Conservation (phyloP, 257 asterid species). For the Capsicum pubescens region DNA sequence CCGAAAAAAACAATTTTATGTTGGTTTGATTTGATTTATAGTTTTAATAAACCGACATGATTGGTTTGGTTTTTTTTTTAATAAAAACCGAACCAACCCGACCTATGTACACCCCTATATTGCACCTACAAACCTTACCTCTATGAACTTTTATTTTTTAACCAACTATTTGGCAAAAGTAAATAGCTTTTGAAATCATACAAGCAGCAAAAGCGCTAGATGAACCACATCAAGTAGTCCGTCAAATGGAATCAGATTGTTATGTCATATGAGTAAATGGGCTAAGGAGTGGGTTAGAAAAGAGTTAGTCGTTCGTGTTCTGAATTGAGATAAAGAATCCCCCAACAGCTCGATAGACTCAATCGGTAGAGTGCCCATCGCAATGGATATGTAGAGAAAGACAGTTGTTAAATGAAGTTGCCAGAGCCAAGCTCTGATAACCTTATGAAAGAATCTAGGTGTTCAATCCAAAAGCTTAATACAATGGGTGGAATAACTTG, state of each 20-base stretch:
- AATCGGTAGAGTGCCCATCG: background rate
- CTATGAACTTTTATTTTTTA: background rate
- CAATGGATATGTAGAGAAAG: background rate
- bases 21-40: too few species aligned
- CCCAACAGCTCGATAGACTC: background rate
- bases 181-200: background rate
- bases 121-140: background rate
- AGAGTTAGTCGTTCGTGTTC: background rate
- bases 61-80: too few species aligned
- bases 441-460: background rate
- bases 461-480: background rate
- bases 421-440: background rate
- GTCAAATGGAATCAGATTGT: background rate
- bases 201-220: background rate
- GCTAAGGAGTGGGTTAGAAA: background rate
- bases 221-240: background rate
- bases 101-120: too few species aligned
- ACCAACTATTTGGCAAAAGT: conserved; percentile 8
- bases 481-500: background rate
- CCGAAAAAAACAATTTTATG: too few species aligned
- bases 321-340: background rate
- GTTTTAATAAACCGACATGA: too few species aligned
- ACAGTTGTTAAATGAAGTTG: background rate
- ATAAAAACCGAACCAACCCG: too few species aligned
- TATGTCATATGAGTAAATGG: background rate